Evolutionary conservation across 129 eudicot species (phyloP), one percentile per base, ranked within the genome.

Genomic region (Flaveria bidentis): DNA sequence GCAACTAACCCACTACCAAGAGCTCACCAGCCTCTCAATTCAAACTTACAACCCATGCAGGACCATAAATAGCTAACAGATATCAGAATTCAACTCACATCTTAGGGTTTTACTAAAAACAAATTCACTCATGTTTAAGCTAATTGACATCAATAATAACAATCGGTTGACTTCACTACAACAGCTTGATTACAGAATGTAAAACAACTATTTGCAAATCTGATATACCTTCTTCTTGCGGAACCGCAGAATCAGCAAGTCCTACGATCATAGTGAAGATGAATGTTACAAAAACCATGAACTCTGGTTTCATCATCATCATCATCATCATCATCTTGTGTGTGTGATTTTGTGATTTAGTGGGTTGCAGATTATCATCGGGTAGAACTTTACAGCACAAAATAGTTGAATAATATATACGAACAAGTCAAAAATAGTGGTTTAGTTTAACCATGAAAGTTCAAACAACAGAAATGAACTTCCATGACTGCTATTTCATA

Each of bases 221-320:
- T 3, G 71, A 23, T 62, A 5, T 75, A 77, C 81, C 81, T 69
- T 77, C 76, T 12, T 44, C 39, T 36, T 42, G 69, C 42, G 81
- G 81, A 69, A 77, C 76, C 15, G 26, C 62, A 25, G 76, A 77
- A 13, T 57, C 49, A 68, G 69, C 61, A 61, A 77, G 12, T 77
- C 74, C 17, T 6, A 68, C 3, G 47, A 67, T 2, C n/a, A 55
- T 1, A 28, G 17, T 53, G 13, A 68, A 41, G 18, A 25, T 77
- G 49, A 77, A 42, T 22, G 57, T 68, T 56, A 77, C 69, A 68
- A 77, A 42, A 44, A 76, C 6, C 28, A 77, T 23, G n/a, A 67
- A 55, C 20, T 17, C 58, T 77, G 58, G 3, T 41, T 55, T 77
- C 60, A 10, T 26, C 61, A 14, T 77, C 25, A 28, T 9, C 28